These are phyloP conservation scores for Butyriboletus appendiculatus DNA, from an alignment of 1,284 basidiomycete genomes.

Conservation along the genomic window DNA sequence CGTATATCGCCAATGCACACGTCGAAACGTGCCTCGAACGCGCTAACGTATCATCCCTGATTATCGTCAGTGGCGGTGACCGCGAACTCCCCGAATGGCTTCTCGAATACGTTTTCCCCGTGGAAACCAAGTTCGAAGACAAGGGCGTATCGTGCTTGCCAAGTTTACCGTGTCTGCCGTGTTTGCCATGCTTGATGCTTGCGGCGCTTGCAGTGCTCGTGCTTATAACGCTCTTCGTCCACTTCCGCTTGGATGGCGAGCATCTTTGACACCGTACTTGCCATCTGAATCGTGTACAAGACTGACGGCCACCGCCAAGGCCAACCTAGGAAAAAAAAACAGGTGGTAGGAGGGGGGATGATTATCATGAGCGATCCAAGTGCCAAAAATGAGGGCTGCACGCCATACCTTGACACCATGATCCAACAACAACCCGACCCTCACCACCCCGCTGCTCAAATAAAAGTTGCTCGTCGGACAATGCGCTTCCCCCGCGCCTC, in stretches of 20 bases:
- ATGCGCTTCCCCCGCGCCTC: constrained; percentile 81
- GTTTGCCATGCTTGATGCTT: neutral
- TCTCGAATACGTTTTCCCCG: constrained; percentile 82
- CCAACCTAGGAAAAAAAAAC: constrained; percentile 56
- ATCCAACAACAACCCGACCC: constrained; percentile 82
- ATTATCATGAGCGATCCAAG: neutral
- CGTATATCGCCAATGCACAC: constrained; percentile 22
- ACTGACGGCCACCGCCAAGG: constrained; percentile 89
- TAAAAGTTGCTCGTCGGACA: constrained; percentile 95
- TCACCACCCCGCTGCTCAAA: constrained; percentile 80
- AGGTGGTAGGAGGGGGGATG: too few species aligned
- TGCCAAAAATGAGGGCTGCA: neutral
- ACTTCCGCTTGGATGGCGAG: constrained; percentile 44
- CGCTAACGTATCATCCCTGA: neutral
- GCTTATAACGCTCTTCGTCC: constrained; percentile 15
- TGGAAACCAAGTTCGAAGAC: constrained; percentile 77
- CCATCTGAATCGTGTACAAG: constrained; percentile 76
- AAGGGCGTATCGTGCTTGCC: constrained; percentile 18
- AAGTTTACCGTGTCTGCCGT: neutral
- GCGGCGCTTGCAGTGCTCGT: neutral
- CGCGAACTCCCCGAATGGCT: constrained; percentile 90
- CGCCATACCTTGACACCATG: constrained; percentile 74
- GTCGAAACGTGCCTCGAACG: neutral
- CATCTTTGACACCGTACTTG: constrained; percentile 81
- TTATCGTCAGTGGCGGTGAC: constrained; percentile 59